Evolutionary conservation across 768 basidiomycete genomes (phyloP).

Genomic region (Tulasnella sp.): DNA sequence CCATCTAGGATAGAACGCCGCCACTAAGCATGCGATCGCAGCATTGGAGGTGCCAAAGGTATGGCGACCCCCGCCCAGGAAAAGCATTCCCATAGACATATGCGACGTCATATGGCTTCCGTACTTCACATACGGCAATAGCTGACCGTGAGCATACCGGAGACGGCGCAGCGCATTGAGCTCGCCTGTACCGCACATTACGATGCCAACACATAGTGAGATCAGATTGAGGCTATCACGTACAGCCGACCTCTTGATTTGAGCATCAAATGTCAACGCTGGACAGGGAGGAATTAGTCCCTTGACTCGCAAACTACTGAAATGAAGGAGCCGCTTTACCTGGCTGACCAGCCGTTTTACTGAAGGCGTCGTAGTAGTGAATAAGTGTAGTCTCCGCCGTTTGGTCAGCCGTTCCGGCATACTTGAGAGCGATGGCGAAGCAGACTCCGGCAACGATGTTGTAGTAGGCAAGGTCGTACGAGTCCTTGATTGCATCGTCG

Average conservation of each 20-base stretch:
- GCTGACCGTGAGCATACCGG: conserved; percentile 82
- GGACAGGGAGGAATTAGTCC: background rate
- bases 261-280: conserved; percentile 76
- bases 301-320: background rate
- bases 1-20: conserved; percentile 88
- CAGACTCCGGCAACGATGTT: conserved; percentile 86
- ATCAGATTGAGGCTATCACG: conserved; percentile 83
- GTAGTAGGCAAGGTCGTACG: conserved; percentile 80
- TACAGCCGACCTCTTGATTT: conserved; percentile 77
- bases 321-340: background rate
- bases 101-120: conserved; percentile 86
- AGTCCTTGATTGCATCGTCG: conserved; percentile 39
- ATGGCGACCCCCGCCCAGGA: conserved; percentile 86
- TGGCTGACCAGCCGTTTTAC: conserved; percentile 20
- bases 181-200: conserved; percentile 97
- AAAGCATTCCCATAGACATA: conserved; percentile 80
- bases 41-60: conserved; percentile 88
- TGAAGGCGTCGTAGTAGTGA: conserved; percentile 69
- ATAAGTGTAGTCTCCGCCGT: conserved; percentile 80
- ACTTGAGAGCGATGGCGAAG: conserved; percentile 85
- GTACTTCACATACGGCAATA: conserved; percentile 50
- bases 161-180: conserved; percentile 78
- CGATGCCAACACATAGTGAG: conserved; percentile 75
- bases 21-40: conserved; percentile 79
- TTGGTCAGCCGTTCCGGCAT: conserved; percentile 84